Conservation (phyloP, 306 rosid genomes). For the Pyrus pyrifolia region DNA sequence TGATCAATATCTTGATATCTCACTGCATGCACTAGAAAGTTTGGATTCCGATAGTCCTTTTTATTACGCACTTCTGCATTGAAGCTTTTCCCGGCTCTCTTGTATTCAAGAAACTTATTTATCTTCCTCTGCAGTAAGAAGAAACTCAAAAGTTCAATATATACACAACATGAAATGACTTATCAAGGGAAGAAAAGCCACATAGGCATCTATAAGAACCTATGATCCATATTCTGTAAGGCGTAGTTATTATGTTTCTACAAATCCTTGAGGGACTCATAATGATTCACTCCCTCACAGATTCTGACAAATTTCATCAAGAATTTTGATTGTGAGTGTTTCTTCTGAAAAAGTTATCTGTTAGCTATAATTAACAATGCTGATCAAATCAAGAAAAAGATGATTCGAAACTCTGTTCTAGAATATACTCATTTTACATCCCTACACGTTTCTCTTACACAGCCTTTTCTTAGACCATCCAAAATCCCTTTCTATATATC, state of each 20-base stretch:
- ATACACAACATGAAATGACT: background rate
- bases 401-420: too few relatives aligned
- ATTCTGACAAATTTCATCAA: background rate
- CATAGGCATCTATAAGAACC: background rate
- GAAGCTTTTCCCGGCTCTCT: slow-evolving; percentile 87
- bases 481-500: background rate
- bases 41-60: slow-evolving; percentile 93
- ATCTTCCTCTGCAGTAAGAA: slow-evolving; percentile 64
- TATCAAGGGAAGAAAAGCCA: background rate
- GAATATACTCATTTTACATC: too few relatives aligned
- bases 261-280: background rate
- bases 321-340: background rate
- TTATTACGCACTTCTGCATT: slow-evolving; percentile 90
- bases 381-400: too few relatives aligned
- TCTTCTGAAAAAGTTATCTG: background rate
- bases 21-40: slow-evolving; percentile 90
- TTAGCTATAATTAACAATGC: too few relatives aligned
- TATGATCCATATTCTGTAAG: background rate
- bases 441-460: background rate
- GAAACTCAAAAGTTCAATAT: background rate
- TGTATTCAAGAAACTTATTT: slow-evolving; percentile 75
- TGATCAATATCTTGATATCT: slow-evolving; percentile 94
- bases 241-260: background rate
- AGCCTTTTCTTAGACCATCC: background rate
- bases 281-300: background rate